phyloP scores from a whole-genome alignment of 345 rosid genomes.

The Ceriops zippeliana region DNA sequence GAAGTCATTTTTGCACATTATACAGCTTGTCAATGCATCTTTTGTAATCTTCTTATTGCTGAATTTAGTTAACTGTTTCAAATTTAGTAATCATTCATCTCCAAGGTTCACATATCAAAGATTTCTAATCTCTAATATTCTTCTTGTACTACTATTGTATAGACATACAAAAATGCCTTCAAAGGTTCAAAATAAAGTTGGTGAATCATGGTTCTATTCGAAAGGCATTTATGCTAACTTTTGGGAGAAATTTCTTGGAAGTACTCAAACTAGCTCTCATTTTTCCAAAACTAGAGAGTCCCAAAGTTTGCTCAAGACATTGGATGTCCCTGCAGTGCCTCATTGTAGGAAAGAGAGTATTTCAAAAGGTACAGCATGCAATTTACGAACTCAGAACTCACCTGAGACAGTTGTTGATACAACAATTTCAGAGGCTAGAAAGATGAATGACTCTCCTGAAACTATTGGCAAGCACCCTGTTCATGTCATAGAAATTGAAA shows the following conservation, averaged over 20 bases:
- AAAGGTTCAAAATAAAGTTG: background rate
- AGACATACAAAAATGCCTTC: slow-evolving; percentile 18
- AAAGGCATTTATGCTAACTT: slow-evolving; percentile 25
- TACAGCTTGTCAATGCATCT: too few species aligned
- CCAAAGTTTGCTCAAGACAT: background rate
- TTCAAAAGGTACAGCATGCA: background rate
- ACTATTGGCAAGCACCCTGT: too few species aligned
- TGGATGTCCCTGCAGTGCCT: slow-evolving; percentile 8
- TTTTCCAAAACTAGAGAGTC: background rate
- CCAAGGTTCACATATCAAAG: background rate
- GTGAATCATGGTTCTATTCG: slow-evolving; percentile 19
- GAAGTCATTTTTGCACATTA: background rate
- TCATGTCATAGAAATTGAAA: too few species aligned
- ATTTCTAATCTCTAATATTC: background rate
- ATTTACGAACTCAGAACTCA: too few species aligned
- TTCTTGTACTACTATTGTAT: background rate
- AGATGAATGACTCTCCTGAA: too few species aligned
- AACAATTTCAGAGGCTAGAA: too few species aligned
- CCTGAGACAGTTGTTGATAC: too few species aligned
- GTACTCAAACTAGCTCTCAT: background rate
- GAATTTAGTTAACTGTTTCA: background rate
- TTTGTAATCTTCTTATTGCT: background rate
- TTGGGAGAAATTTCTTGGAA: slow-evolving; percentile 24
- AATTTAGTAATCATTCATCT: background rate
- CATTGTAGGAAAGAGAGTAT: background rate